Evolutionary conservation across 352 stramenopile genomes (phyloP).

Genomic region (Globisporangium paddicum): DNA sequence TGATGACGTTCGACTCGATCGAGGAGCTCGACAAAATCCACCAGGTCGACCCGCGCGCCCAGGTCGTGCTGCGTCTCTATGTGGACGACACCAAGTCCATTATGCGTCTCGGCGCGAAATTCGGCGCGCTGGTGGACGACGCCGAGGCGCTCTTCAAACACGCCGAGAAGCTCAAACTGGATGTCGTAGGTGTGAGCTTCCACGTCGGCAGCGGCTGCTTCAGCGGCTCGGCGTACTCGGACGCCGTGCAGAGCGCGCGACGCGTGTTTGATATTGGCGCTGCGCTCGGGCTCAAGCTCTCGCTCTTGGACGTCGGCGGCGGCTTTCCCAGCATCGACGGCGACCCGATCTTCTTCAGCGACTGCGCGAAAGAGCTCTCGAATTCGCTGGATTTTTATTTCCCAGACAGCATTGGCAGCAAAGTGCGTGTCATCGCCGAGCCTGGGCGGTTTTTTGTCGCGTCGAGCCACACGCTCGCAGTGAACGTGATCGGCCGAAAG

Average conservation of each 20-base stretch:
- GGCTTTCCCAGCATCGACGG: slow-evolving; percentile 89
- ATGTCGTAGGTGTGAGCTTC: slow-evolving; percentile 92
- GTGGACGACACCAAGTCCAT: slow-evolving; percentile 93
- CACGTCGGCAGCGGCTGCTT: slow-evolving; percentile 94
- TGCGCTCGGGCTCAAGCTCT: slow-evolving; percentile 80
- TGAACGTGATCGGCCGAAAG: slow-evolving; percentile 90
- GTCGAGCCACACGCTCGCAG: slow-evolving; percentile 89
- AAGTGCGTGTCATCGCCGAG: slow-evolving; percentile 92
- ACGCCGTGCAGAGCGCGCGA: slow-evolving; percentile 82
- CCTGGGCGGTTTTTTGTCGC: slow-evolving; percentile 94
- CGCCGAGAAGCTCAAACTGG: slow-evolving; percentile 77
- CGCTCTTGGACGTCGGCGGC: slow-evolving; percentile 93
- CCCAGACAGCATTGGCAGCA: slow-evolving; percentile 72
- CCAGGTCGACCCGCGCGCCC: slow-evolving; percentile 74
- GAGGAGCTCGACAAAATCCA: slow-evolving; percentile 94
- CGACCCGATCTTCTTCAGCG: slow-evolving; percentile 73
- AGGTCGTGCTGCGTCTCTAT: slow-evolving; percentile 89
- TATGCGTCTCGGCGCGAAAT: slow-evolving; percentile 92
- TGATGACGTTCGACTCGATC: slow-evolving; percentile 93
- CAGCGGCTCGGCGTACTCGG: slow-evolving; percentile 86
- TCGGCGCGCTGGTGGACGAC: slow-evolving; percentile 91
- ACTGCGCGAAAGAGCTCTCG: slow-evolving; percentile 72
- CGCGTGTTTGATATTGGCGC: slow-evolving; percentile 90
- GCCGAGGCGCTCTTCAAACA: slow-evolving; percentile 79
- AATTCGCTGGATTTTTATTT: slow-evolving; percentile 71